phyloP scores from a whole-genome alignment of 2,329 filamentous ascomycete genomes.

The Colletotrichum zoysiae region DNA sequence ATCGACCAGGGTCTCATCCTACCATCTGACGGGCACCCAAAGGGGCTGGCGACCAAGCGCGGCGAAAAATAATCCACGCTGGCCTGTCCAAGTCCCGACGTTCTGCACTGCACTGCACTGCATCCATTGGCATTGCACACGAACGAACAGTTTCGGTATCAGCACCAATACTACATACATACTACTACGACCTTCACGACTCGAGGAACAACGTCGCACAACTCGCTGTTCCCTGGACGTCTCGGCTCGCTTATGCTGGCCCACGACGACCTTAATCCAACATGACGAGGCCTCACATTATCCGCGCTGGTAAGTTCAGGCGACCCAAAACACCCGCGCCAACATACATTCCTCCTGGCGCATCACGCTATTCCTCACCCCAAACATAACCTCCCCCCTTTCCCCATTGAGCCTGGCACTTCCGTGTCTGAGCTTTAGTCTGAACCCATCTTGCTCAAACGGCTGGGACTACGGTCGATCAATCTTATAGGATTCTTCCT shows the following conservation, averaged over 20 bases:
- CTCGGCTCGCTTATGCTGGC: slow-evolving; percentile 36
- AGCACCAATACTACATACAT: slow-evolving; percentile 15
- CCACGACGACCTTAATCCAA: slow-evolving; percentile 48
- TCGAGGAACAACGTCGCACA: slow-evolving; percentile 20
- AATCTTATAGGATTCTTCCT: slow-evolving; percentile 37
- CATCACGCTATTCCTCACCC: slow-evolving; percentile 31
- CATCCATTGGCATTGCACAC: slow-evolving; percentile 2
- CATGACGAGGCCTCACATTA: slow-evolving; percentile 71
- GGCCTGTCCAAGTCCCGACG: slow-evolving; percentile 20
- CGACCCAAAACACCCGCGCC: slow-evolving; percentile 40
- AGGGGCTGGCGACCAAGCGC: slow-evolving; percentile 35
- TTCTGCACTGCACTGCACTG: slow-evolving; percentile 13
- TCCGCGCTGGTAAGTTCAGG: slow-evolving; percentile 68
- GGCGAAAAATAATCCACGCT: slow-evolving; percentile 28
- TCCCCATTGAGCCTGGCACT: slow-evolving; percentile 32
- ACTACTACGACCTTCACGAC: slow-evolving; percentile 14
- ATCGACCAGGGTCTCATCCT: slow-evolving; percentile 32
- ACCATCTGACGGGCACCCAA: slow-evolving; percentile 31
- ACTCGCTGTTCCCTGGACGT: slow-evolving; percentile 25
- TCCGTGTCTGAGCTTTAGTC: slow-evolving; percentile 39
- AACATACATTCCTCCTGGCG: slow-evolving; percentile 38
- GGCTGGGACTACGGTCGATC: slow-evolving; percentile 38
- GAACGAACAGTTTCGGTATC: slow-evolving; percentile 3
- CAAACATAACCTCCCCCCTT: slow-evolving; percentile 32
- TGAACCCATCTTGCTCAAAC: slow-evolving; percentile 39